Evolutionary conservation across 1,284 basidiomycete genomes (phyloP).

Genomic region (Leucoagaricus sp.): DNA sequence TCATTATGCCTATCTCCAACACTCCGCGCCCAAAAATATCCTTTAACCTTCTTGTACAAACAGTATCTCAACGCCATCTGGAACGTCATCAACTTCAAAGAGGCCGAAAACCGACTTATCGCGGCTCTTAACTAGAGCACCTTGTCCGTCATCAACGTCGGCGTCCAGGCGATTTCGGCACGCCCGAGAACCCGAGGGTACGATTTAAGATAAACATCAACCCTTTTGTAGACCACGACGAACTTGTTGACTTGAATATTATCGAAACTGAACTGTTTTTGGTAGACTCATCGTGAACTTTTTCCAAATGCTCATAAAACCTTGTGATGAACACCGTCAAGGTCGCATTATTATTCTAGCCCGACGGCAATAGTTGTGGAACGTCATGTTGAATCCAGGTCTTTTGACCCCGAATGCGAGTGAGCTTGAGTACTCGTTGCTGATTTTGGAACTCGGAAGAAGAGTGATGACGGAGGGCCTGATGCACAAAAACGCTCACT

Average conservation of each 20-base stretch:
- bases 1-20: no score
- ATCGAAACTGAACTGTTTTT: neutral
- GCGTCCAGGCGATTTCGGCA: neutral
- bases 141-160: no score
- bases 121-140: constrained; percentile 46
- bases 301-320: neutral
- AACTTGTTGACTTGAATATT: neutral
- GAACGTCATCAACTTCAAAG: constrained; percentile 92
- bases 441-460: no score
- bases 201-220: neutral
- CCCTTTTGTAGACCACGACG: neutral
- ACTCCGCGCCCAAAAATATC: neutral
- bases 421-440: no score
- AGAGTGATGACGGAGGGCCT: no score
- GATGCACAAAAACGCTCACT: no score
- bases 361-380: neutral
- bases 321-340: neutral
- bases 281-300: neutral
- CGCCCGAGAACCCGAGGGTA: neutral
- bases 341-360: no score
- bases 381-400: no score
- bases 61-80: constrained; percentile 90
- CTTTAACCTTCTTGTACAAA: no score
- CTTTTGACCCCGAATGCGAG: no score
- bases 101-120: constrained; percentile 77